Conservation (phyloP, 371 early-diverging fungal species). For the Coemansia sp. region DNA sequence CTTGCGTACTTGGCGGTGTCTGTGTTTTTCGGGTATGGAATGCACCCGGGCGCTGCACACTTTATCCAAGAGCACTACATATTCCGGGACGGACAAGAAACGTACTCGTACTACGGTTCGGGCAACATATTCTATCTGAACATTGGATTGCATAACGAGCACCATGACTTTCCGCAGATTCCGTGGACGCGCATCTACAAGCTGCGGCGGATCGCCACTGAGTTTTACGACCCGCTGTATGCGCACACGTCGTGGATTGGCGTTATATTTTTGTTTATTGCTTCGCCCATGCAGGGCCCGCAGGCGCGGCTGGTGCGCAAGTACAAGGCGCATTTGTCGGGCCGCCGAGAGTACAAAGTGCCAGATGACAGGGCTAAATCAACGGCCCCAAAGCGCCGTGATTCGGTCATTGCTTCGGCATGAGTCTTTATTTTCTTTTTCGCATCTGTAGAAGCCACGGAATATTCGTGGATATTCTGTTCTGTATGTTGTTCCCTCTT, state of each 20-base stretch:
- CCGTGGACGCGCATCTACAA: conserved; percentile 89
- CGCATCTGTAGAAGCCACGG: neutral
- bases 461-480: neutral
- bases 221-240: conserved; percentile 84
- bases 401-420: neutral
- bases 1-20: conserved; percentile 74
- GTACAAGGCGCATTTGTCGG: conserved; percentile 67
- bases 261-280: conserved; percentile 81
- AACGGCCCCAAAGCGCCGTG: conserved; percentile 64
- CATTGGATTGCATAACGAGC: conserved; percentile 96
- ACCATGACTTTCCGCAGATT: conserved; percentile 90
- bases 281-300: conserved; percentile 69
- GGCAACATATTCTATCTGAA: conserved; percentile 82
- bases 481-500: conserved; percentile 1
- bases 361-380: conserved; percentile 82
- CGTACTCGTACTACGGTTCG: conserved; percentile 94
- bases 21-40: conserved; percentile 86
- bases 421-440: neutral
- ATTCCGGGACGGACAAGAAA: conserved; percentile 93
- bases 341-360: conserved; percentile 56
- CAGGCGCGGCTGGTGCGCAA: conserved; percentile 78
- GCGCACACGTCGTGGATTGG: conserved; percentile 88
- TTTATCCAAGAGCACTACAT: conserved; percentile 98
- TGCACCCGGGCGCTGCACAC: conserved; percentile 96
- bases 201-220: conserved; percentile 77